phyloP scores from a whole-genome alignment of 2,329 filamentous ascomycete species.

The Fusarium sp. region DNA sequence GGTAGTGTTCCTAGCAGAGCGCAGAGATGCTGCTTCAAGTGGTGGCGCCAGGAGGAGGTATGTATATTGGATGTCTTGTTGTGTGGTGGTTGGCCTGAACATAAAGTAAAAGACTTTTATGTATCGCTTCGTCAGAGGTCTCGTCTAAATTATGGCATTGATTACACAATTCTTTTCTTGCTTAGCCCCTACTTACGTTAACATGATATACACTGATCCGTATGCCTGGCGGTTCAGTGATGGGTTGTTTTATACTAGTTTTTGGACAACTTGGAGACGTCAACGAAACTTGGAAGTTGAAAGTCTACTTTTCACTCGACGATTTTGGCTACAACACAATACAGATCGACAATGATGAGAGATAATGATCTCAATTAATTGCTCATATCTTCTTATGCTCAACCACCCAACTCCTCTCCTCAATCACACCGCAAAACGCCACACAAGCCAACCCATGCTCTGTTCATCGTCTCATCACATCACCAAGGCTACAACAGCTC shows the following conservation, averaged over 20 bases:
- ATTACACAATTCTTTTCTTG: neutral
- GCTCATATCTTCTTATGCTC: neutral
- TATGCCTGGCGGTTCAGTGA: too few species aligned
- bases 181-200: neutral
- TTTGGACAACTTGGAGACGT: too few species aligned
- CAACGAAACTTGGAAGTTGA: too few species aligned
- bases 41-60: too few species aligned
- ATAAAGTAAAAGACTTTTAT: neutral
- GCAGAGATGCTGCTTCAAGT: too few species aligned
- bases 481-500: constrained; percentile 40
- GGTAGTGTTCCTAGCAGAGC: too few species aligned
- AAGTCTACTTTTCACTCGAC: too few species aligned
- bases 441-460: constrained; percentile 3
- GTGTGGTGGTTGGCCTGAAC: neutral
- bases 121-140: too few species aligned
- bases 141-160: neutral
- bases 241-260: too few species aligned
- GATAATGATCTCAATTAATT: neutral
- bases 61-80: too few species aligned
- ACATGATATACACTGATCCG: neutral
- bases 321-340: neutral
- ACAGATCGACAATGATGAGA: neutral
- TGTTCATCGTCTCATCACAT: constrained; percentile 10
- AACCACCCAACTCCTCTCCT: neutral
- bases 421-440: constrained; percentile 10